Percentiles rank a stretch among this genome's conserved stretches.
These are phyloP conservation scores for Plasmodium adleri DNA, from an alignment of 169 alveolate genomes.

Conservation along the genomic window DNA sequence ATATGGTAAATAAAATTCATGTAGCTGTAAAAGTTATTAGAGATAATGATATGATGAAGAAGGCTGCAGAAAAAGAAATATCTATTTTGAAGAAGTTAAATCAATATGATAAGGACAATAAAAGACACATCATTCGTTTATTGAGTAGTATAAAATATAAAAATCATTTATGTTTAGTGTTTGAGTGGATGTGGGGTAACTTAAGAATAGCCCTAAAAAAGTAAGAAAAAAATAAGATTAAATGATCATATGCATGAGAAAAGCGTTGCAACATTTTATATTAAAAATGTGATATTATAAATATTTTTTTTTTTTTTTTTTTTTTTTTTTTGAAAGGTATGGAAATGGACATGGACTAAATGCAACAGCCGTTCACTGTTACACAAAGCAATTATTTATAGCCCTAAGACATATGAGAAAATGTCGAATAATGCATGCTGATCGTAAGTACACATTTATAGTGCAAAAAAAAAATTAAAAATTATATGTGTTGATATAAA, in stretches of 20 bases:
- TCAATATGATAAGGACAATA: slow-evolving; percentile 87
- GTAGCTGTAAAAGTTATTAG: slow-evolving; percentile 91
- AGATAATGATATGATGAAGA: slow-evolving; percentile 92
- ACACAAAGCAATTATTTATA: slow-evolving; percentile 88
- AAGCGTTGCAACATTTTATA: background rate
- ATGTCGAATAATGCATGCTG: slow-evolving; percentile 90
- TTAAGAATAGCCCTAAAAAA: slow-evolving; percentile 89
- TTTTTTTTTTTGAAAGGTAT: slow-evolving; percentile 75
- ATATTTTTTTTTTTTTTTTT: too few species aligned
- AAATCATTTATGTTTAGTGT: slow-evolving; percentile 92
- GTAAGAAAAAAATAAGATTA: slow-evolving; percentile 53
- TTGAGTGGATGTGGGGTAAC: slow-evolving; percentile 94
- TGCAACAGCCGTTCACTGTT: slow-evolving; percentile 87
- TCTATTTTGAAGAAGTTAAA: slow-evolving; percentile 86
- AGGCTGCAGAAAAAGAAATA: slow-evolving; percentile 93
- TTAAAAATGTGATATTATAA: background rate
- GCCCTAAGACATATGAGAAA: slow-evolving; percentile 88
- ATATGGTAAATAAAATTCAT: slow-evolving; percentile 76
- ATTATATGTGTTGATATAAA: background rate
- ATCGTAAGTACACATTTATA: slow-evolving; percentile 79
- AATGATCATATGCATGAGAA: slow-evolving; percentile 4
- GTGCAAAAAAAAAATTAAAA: background rate
- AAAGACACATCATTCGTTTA: slow-evolving; percentile 88
- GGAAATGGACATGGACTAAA: slow-evolving; percentile 89
- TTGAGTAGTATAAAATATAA: slow-evolving; percentile 86